phyloP scores from a whole-genome alignment of 2,329 filamentous ascomycete species.

The Colletotrichum karsti region DNA sequence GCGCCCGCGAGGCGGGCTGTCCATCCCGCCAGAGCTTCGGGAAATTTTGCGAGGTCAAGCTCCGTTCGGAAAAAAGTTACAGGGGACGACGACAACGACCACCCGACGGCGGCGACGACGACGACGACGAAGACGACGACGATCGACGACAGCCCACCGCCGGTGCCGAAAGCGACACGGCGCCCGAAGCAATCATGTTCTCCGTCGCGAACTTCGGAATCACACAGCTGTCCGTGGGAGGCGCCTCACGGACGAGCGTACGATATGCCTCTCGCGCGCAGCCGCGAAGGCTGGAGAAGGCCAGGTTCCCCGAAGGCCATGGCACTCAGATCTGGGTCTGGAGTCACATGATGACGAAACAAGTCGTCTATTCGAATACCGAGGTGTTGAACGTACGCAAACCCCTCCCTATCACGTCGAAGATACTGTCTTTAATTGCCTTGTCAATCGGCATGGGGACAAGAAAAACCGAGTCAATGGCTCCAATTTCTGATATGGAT shows the following conservation, averaged over 20 bases:
- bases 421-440: neutral
- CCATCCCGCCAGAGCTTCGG: constrained; percentile 24
- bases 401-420: neutral
- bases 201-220: constrained; percentile 43
- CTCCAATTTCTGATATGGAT: neutral
- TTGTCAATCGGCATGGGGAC: neutral
- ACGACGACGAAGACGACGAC: constrained; percentile 17
- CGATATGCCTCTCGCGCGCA: constrained; percentile 45
- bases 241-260: constrained; percentile 49
- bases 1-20: no score
- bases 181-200: constrained; percentile 44
- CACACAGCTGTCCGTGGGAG: constrained; percentile 51
- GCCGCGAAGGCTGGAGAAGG: constrained; percentile 31
- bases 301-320: constrained; percentile 47
- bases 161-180: neutral
- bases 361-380: constrained; percentile 62
- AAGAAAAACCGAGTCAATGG: neutral
- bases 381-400: constrained; percentile 53
- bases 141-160: neutral
- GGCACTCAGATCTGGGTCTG: constrained; percentile 68
- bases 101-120: no score
- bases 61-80: neutral
- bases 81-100: constrained; percentile 22
- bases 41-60: constrained; percentile 29
- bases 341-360: constrained; percentile 56